phyloP scores from a whole-genome alignment of 345 rosid genomes.

The Populus simonii region DNA sequence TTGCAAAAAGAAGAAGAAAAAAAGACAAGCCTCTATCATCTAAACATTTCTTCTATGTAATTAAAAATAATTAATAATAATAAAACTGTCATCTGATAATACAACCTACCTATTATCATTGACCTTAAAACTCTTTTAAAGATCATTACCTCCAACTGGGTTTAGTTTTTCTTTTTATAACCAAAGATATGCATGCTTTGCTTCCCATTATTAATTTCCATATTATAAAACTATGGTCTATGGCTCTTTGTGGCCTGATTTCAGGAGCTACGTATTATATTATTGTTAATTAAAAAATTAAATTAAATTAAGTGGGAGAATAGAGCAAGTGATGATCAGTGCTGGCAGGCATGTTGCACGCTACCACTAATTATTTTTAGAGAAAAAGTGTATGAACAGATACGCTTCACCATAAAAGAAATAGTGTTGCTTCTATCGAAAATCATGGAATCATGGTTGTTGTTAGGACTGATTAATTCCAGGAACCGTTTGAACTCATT shows the following conservation, averaged over 20 bases:
- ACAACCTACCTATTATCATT: not conserved
- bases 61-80: too few relatives aligned
- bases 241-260: not conserved
- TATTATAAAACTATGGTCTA: not conserved
- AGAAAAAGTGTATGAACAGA: not conserved
- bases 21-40: too few relatives aligned
- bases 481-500: too few relatives aligned
- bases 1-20: too few relatives aligned
- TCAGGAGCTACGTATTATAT: not conserved
- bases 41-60: too few relatives aligned
- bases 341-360: not conserved
- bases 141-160: not conserved
- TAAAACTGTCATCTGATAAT: not conserved
- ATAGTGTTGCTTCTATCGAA: not conserved
- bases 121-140: too few relatives aligned
- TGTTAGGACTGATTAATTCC: too few relatives aligned
- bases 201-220: too few relatives aligned
- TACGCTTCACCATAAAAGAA: not conserved
- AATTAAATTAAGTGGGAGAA: not conserved
- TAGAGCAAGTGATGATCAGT: not conserved
- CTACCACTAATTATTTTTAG: not conserved
- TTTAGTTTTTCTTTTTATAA: not conserved
- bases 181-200: not conserved
- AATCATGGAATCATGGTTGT: not conserved
- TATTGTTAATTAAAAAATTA: not conserved